Conservation (phyloP, 2,329 filamentous ascomycete species). For the Calonectria fujianensis region DNA sequence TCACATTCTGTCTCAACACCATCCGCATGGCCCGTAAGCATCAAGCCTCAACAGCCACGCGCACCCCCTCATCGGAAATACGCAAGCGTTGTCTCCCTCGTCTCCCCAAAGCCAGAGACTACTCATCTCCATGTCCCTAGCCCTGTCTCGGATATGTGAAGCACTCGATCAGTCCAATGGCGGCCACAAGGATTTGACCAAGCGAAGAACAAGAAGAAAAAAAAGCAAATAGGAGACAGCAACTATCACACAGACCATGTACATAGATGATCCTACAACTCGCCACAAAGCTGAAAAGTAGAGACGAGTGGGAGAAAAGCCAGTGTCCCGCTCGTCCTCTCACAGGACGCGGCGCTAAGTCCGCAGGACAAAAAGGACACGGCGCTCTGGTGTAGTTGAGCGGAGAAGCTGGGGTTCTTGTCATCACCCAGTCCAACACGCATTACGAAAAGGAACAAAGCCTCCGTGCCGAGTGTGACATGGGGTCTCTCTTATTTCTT, state of each 20-base stretch:
- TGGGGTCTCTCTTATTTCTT: constrained; percentile 1
- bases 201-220: background rate
- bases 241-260: constrained; percentile 27
- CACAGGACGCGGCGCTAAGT: background rate
- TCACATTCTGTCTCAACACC: constrained; percentile 18
- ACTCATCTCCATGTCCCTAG: constrained; percentile 6
- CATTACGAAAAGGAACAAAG: background rate
- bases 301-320: background rate
- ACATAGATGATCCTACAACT: constrained; percentile 8
- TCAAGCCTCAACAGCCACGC: constrained; percentile 1
- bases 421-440: background rate
- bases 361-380: background rate
- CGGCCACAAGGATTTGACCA: background rate
- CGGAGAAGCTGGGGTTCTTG: background rate
- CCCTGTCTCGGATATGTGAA: constrained; percentile 25
- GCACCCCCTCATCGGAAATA: constrained; percentile 11
- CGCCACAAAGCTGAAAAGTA: constrained; percentile 24
- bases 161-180: background rate
- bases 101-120: constrained; percentile 6
- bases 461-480: background rate
- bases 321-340: background rate
- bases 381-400: background rate
- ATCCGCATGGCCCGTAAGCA: constrained; percentile 18
- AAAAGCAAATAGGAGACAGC: background rate
- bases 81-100: background rate